A percentile compares a stretch with the other conserved stretches of the same genome.
These are phyloP conservation scores for Phaeotremella skinneri DNA, from an alignment of 768 basidiomycete genomes.

Conservation along the genomic window DNA sequence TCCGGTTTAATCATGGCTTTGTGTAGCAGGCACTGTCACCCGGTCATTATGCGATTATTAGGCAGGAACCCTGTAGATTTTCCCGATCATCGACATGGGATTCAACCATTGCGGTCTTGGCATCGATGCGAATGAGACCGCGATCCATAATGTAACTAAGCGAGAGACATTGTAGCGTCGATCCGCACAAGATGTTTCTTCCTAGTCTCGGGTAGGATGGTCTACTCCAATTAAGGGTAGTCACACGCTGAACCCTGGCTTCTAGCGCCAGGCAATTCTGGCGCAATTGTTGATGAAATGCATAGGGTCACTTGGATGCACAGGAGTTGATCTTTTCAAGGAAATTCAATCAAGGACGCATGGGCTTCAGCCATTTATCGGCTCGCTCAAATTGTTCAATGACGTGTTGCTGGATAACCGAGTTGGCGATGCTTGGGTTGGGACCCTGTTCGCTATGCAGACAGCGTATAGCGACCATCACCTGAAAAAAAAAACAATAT, in stretches of 20 bases:
- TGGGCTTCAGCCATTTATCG: slow-evolving; percentile 83
- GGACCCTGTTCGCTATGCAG: slow-evolving; percentile 61
- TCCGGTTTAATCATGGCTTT: too few relatives aligned
- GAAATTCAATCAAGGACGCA: slow-evolving; percentile 32
- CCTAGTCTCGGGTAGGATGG: too few relatives aligned
- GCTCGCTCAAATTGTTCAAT: slow-evolving; percentile 95
- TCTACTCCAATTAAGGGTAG: too few relatives aligned
- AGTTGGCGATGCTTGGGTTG: slow-evolving; percentile 55
- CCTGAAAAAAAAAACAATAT: slow-evolving; percentile 30
- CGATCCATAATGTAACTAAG: too few relatives aligned
- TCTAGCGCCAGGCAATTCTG: too few relatives aligned
- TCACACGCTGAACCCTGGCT: too few relatives aligned
- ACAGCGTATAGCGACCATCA: slow-evolving; percentile 79
- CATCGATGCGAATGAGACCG: background rate
- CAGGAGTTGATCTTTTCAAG: too few relatives aligned
- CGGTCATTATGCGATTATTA: too few relatives aligned
- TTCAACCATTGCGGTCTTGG: background rate
- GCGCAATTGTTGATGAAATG: background rate
- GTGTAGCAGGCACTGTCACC: background rate
- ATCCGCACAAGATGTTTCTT: too few relatives aligned
- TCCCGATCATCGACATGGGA: too few relatives aligned
- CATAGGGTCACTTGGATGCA: background rate
- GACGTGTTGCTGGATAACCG: slow-evolving; percentile 75
- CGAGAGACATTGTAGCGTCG: too few relatives aligned
- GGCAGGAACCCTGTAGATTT: too few relatives aligned